Evolutionary conservation across 352 stramenopile genomes (phyloP).

Genomic region (Globisporangium apiculatum): DNA sequence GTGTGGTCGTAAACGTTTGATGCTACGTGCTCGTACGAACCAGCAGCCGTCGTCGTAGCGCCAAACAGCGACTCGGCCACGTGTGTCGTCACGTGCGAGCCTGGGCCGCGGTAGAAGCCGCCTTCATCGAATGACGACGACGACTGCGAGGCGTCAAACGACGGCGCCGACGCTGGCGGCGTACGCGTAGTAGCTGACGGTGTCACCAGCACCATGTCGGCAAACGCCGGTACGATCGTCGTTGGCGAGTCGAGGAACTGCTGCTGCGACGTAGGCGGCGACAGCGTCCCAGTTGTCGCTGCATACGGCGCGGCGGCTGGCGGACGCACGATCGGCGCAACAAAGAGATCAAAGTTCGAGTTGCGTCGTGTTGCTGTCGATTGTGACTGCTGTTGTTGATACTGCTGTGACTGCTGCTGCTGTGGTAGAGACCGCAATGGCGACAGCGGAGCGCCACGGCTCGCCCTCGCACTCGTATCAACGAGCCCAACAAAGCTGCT

Average conservation of each 20-base stretch:
- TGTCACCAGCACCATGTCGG: not conserved
- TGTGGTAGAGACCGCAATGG: not conserved
- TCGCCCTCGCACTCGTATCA: not conserved
- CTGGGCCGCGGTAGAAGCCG: conserved; percentile 2
- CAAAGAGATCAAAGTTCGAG: conserved; percentile 1
- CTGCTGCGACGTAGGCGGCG: conserved; percentile 1
- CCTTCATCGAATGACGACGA: not conserved
- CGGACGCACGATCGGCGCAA: not conserved
- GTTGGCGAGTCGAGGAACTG: conserved; percentile 9
- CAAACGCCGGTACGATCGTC: conserved; percentile 7
- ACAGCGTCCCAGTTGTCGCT: conserved; percentile 1
- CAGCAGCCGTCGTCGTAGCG: not conserved
- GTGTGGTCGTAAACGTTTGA: too few species aligned
- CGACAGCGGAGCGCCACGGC: not conserved
- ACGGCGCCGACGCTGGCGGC: conserved; percentile 7
- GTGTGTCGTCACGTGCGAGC: conserved; percentile 1
- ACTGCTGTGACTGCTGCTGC: not conserved
- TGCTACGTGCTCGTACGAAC: not conserved
- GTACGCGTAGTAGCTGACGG: not conserved
- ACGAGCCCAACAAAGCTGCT: not conserved
- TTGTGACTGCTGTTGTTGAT: too few species aligned
- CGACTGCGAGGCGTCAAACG: not conserved
- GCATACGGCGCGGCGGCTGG: not conserved
- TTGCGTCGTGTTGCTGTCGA: not conserved
- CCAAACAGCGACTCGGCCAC: too few species aligned